phyloP scores from a whole-genome alignment of 208 protist genomes.

The Sergeia podlipaevii region DNA sequence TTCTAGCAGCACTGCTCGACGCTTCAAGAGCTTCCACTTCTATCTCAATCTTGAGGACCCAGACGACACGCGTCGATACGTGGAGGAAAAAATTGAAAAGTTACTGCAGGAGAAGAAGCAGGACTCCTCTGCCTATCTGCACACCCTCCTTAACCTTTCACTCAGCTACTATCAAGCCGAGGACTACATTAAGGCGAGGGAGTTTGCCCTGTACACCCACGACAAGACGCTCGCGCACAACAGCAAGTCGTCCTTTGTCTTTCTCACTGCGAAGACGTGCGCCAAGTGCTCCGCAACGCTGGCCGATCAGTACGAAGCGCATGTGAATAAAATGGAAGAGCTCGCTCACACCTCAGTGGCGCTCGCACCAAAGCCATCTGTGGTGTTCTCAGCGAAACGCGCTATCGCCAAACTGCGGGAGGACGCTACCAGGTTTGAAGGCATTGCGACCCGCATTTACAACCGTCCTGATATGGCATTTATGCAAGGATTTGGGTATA shows the following conservation, averaged over 20 bases:
- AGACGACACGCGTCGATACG: conserved; percentile 56
- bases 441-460: conserved; percentile 57
- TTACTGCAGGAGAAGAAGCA: conserved; percentile 43
- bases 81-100: conserved; percentile 48
- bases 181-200: conserved; percentile 56
- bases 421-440: conserved; percentile 59
- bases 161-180: conserved; percentile 59
- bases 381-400: conserved; percentile 50
- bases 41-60: conserved; percentile 79
- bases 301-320: conserved; percentile 55
- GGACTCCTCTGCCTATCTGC: conserved; percentile 56
- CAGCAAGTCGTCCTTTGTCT: conserved; percentile 48
- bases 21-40: conserved; percentile 58
- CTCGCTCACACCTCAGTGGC: conserved; percentile 18
- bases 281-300: conserved; percentile 33
- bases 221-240: conserved; percentile 37
- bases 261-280: conserved; percentile 70
- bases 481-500: conserved; percentile 28
- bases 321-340: conserved; percentile 30
- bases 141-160: conserved; percentile 65
- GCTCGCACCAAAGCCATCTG: conserved; percentile 43
- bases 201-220: conserved; percentile 56
- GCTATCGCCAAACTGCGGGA: conserved; percentile 65
- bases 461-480: conserved; percentile 72
- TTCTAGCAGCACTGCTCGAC: conserved; percentile 3